A percentile compares a stretch with the other conserved stretches of the same genome.
Evolutionary conservation across 441 rosid species (phyloP).

Genomic region (Gossypium aridum): DNA sequence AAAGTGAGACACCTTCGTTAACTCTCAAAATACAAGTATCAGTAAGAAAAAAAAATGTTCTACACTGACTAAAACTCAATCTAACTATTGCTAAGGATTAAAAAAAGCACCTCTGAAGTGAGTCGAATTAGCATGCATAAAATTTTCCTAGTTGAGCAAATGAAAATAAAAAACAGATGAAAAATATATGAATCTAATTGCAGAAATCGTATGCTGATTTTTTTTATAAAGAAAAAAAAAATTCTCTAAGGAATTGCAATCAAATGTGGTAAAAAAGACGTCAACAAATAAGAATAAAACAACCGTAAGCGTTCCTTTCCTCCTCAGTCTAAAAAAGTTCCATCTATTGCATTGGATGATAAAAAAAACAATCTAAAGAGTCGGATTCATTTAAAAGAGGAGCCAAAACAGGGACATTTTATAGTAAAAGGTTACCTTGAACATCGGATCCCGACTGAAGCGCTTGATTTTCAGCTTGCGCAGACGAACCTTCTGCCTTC

Average conservation of each 20-base stretch:
- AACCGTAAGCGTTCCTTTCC: neutral
- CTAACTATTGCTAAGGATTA: neutral
- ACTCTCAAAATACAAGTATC: neutral
- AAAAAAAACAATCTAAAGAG: neutral
- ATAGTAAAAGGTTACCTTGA: constrained; percentile 29
- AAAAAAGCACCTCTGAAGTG: neutral
- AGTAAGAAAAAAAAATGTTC: neutral
- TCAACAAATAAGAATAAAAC: neutral
- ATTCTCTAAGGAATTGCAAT: neutral
- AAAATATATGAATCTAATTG: neutral
- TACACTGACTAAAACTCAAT: neutral
- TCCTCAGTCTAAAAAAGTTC: neutral
- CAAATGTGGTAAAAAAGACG: neutral
- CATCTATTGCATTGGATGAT: neutral
- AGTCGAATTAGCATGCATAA: neutral
- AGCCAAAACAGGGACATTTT: neutral
- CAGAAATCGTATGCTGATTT: neutral
- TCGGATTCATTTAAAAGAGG: neutral
- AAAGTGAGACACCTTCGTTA: neutral
- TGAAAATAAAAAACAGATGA: neutral
- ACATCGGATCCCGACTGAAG: constrained; percentile 30
- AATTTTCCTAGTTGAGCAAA: neutral
- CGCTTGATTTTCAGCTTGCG: constrained; percentile 30
- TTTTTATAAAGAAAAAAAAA: neutral
- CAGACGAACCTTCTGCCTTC: constrained; percentile 49